These are phyloP conservation scores for Yarrowia deformans DNA, from an alignment of 805 yeast species.

Conservation along the genomic window DNA sequence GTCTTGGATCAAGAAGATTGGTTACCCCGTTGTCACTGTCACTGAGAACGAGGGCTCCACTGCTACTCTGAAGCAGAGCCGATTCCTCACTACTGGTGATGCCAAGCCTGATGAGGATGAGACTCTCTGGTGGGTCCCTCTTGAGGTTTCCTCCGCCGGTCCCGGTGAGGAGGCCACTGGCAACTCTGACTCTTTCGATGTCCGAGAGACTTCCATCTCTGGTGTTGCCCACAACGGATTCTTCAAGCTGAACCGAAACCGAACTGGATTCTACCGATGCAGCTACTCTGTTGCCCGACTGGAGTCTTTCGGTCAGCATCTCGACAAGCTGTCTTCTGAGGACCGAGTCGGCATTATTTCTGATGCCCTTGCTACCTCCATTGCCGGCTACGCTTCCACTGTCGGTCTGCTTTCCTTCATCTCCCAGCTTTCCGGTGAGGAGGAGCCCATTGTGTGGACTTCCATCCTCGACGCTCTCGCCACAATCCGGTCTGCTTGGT, in stretches of 20 bases:
- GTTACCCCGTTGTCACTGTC: conserved; percentile 76
- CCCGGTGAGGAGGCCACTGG: conserved; percentile 42
- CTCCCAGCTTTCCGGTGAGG: conserved; percentile 58
- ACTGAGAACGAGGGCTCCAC: conserved; percentile 58
- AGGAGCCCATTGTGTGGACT: conserved; percentile 64
- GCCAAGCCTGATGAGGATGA: conserved; percentile 76
- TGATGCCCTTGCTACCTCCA: conserved; percentile 75
- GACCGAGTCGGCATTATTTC: conserved; percentile 82
- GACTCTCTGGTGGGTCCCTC: conserved; percentile 59
- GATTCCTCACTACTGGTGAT: conserved; percentile 79
- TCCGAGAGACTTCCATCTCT: conserved; percentile 40
- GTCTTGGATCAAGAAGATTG: conserved; percentile 80
- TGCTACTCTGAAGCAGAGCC: conserved; percentile 59
- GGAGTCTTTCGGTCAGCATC: conserved; percentile 66
- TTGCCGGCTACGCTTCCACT: conserved; percentile 73
- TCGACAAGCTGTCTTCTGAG: conserved; percentile 68
- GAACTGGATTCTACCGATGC: conserved; percentile 77
- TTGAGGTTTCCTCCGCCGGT: conserved; percentile 46
- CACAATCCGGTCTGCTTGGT: conserved; percentile 50
- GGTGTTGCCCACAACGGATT: conserved; percentile 42
- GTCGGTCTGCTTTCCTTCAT: conserved; percentile 61
- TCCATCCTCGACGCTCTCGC: conserved; percentile 57
- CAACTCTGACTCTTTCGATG: conserved; percentile 44
- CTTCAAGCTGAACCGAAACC: conserved; percentile 72
- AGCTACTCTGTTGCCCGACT: conserved; percentile 74